Conservation (phyloP, 1,284 basidiomycete species). For the Naganishia sp. region DNA sequence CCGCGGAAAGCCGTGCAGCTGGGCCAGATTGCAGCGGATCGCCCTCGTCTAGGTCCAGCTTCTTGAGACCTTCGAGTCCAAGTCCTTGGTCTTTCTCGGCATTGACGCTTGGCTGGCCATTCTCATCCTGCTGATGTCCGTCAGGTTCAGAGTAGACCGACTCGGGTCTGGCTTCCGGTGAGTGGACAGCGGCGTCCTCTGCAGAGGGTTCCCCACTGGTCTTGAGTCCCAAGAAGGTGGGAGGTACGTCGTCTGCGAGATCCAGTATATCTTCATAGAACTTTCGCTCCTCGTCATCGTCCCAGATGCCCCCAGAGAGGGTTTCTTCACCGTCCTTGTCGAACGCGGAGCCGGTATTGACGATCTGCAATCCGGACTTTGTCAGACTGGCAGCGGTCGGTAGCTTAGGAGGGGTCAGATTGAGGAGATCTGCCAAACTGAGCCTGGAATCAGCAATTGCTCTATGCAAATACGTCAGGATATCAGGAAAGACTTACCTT, state of each 20-base stretch:
- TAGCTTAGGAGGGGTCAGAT: slow-evolving; percentile 74
- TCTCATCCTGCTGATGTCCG: slow-evolving; percentile 53
- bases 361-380: slow-evolving; percentile 55
- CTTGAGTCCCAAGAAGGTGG: slow-evolving; percentile 68
- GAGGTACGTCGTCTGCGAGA: slow-evolving; percentile 86
- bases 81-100: slow-evolving; percentile 23
- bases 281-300: slow-evolving; percentile 91
- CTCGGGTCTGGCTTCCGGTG: slow-evolving; percentile 44
- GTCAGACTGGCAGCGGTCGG: slow-evolving; percentile 65
- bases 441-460: too few relatives aligned
- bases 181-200: slow-evolving; percentile 4
- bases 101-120: slow-evolving; percentile 41
- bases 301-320: slow-evolving; percentile 81
- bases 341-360: slow-evolving; percentile 55
- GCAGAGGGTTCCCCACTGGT: slow-evolving; percentile 18
- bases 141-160: slow-evolving; percentile 68
- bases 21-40: slow-evolving; percentile 67
- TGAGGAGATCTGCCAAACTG: slow-evolving; percentile 85
- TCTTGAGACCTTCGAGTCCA: slow-evolving; percentile 36
- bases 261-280: slow-evolving; percentile 96
- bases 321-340: slow-evolving; percentile 60
- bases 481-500: slow-evolving; percentile 57
- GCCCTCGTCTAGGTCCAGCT: slow-evolving; percentile 50
- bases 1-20: slow-evolving; percentile 83
- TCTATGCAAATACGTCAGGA: not conserved